Conservation (phyloP, 2,329 filamentous ascomycete species). For the Neocucurbitaria cava region DNA sequence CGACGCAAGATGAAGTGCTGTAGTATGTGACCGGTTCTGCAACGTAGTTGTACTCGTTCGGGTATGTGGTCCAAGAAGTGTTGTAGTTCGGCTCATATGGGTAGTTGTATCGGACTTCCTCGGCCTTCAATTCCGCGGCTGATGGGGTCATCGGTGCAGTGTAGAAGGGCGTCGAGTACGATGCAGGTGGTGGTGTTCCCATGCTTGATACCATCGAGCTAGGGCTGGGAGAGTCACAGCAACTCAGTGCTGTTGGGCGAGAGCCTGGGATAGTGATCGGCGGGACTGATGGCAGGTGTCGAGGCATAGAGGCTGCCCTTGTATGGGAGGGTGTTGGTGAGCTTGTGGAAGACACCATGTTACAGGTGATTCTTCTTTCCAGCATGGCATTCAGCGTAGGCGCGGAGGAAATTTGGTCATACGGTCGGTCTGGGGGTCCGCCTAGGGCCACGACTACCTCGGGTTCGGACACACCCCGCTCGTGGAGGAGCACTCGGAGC, state of each 20-base stretch:
- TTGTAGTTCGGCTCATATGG: constrained; percentile 30
- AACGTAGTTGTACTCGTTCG: constrained; percentile 22
- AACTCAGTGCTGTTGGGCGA: constrained; percentile 31
- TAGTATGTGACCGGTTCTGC: constrained; percentile 28
- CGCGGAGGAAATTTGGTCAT: constrained; percentile 38
- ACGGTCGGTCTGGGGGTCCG: constrained; percentile 26
- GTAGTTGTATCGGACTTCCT: constrained; percentile 32
- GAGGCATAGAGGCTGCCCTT: constrained; percentile 21
- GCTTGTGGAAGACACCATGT: constrained; percentile 24
- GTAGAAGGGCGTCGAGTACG: constrained; percentile 29
- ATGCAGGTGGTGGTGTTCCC: constrained; percentile 37
- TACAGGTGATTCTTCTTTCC: constrained; percentile 36
- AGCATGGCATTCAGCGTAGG: constrained; percentile 40
- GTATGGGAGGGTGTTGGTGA: constrained; percentile 22
- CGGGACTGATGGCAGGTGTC: constrained; percentile 25
- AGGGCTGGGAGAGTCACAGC: constrained; percentile 39
- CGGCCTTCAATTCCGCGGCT: constrained; percentile 31
- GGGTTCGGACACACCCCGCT: constrained; percentile 64
- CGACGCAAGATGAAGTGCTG: constrained; percentile 45
- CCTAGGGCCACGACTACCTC: constrained; percentile 54
- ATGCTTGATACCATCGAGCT: constrained; percentile 41
- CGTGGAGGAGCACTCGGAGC: constrained; percentile 65
- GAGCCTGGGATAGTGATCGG: constrained; percentile 30
- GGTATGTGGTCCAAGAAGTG: constrained; percentile 32
- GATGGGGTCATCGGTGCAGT: constrained; percentile 26